These are phyloP conservation scores for Aspergillus phoenicis DNA, from an alignment of 2,329 filamentous ascomycete species.

Conservation along the genomic window DNA sequence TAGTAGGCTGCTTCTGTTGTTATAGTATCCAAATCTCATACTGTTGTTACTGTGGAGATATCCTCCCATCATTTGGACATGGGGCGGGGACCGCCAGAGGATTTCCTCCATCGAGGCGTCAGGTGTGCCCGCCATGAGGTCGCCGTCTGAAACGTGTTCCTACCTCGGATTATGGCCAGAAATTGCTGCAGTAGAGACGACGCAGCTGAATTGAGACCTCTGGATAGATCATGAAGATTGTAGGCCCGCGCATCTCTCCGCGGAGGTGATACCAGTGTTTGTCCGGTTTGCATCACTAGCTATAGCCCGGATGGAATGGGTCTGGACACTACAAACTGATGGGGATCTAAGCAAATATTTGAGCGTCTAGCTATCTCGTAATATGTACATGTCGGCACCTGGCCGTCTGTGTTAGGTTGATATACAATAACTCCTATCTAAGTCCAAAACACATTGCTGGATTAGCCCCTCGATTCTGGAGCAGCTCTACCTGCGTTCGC, in stretches of 20 bases:
- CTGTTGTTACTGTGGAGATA: conserved; percentile 50
- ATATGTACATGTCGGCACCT: background rate
- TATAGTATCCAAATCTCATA: conserved; percentile 24
- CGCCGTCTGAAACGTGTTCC: background rate
- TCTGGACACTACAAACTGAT: background rate
- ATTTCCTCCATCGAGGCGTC: conserved; percentile 48
- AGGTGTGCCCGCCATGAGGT: conserved; percentile 37
- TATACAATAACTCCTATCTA: background rate
- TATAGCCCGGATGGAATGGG: background rate
- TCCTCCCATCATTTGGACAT: conserved; percentile 50
- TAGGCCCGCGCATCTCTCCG: conserved; percentile 8
- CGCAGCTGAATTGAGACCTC: background rate
- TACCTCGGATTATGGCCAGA: background rate
- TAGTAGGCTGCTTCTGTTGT: background rate
- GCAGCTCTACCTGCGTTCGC: conserved; percentile 23
- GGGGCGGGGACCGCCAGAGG: conserved; percentile 49
- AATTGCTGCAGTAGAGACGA: background rate
- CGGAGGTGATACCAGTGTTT: conserved; percentile 28
- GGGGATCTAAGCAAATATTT: too few relatives aligned
- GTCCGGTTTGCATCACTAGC: conserved; percentile 30
- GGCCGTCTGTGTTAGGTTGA: background rate
- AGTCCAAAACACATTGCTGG: background rate
- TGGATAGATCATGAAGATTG: conserved; percentile 3
- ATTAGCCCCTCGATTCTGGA: background rate
- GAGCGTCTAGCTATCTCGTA: background rate